Evolutionary conservation across 176 grass and related monocot species (phyloP).

Genomic region (Lolium rigidum): DNA sequence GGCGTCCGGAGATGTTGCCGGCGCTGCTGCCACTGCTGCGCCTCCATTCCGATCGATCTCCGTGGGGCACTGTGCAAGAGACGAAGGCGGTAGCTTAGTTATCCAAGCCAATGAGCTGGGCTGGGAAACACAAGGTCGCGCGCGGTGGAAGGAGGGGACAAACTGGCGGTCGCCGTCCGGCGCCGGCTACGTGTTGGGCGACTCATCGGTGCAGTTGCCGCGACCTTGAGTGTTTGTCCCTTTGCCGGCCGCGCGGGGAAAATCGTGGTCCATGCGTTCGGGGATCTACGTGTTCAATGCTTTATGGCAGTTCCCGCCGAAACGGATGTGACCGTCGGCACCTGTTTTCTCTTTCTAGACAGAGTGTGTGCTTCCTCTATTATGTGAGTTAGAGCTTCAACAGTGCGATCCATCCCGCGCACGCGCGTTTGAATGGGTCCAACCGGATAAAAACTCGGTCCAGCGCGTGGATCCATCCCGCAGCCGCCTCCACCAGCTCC

Average conservation of each 20-base stretch:
- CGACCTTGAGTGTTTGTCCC: not conserved
- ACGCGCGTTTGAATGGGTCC: too few relatives aligned
- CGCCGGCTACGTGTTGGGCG: not conserved
- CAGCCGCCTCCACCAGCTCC: too few relatives aligned
- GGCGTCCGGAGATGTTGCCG: slow-evolving; percentile 26
- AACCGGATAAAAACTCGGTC: too few relatives aligned
- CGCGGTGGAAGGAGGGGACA: not conserved
- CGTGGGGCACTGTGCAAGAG: not conserved
- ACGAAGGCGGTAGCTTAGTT: not conserved
- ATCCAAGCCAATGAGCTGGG: not conserved
- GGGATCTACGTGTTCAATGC: too few relatives aligned
- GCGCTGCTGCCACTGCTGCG: slow-evolving; percentile 20
- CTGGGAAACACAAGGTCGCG: not conserved
- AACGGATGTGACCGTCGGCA: not conserved
- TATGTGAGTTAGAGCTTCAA: not conserved
- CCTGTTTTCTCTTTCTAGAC: too few relatives aligned
- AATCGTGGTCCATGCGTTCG: not conserved
- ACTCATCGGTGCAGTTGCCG: not conserved
- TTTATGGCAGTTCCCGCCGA: not conserved
- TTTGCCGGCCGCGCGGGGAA: not conserved
- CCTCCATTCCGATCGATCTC: slow-evolving; percentile 24
- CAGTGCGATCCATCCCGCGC: too few relatives aligned
- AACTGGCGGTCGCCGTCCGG: not conserved
- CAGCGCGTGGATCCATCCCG: too few relatives aligned
- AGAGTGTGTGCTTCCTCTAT: not conserved